These are phyloP conservation scores for Citrus reticulata DNA, from an alignment of 345 rosid genomes.

Conservation along the genomic window DNA sequence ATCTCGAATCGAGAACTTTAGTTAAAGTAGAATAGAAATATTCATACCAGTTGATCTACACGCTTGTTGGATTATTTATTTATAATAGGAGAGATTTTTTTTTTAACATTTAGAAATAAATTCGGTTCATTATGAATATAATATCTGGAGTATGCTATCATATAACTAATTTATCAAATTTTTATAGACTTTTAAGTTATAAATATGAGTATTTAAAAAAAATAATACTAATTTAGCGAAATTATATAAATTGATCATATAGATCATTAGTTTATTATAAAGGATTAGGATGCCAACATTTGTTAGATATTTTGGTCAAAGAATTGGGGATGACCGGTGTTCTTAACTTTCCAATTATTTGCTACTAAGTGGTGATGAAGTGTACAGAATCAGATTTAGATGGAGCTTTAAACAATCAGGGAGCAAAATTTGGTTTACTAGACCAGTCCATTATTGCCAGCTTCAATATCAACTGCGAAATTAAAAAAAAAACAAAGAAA, in stretches of 20 bases:
- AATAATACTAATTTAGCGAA: too few relatives aligned
- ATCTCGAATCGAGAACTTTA: too few relatives aligned
- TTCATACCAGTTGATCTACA: too few relatives aligned
- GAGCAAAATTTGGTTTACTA: background rate
- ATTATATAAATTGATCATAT: background rate
- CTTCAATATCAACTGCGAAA: background rate
- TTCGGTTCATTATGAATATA: too few relatives aligned
- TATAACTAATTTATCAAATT: too few relatives aligned
- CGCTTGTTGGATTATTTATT: too few relatives aligned
- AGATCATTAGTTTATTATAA: background rate
- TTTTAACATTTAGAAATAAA: too few relatives aligned
- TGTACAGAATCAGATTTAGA: background rate
- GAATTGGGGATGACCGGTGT: background rate
- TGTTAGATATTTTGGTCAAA: background rate
- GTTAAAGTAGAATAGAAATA: rapidly evolving
- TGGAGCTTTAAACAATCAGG: background rate
- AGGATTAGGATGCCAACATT: background rate
- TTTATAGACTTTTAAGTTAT: too few relatives aligned
- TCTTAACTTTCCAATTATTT: background rate
- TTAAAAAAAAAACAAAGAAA: background rate
- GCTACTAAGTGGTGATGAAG: background rate
- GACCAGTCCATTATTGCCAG: slow-evolving; percentile 7
- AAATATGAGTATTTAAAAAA: too few relatives aligned
- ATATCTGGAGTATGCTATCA: too few relatives aligned
- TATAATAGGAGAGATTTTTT: too few relatives aligned